Conservation (phyloP, 176 grass and related monocot species). For the Saccharum officinarum region DNA sequence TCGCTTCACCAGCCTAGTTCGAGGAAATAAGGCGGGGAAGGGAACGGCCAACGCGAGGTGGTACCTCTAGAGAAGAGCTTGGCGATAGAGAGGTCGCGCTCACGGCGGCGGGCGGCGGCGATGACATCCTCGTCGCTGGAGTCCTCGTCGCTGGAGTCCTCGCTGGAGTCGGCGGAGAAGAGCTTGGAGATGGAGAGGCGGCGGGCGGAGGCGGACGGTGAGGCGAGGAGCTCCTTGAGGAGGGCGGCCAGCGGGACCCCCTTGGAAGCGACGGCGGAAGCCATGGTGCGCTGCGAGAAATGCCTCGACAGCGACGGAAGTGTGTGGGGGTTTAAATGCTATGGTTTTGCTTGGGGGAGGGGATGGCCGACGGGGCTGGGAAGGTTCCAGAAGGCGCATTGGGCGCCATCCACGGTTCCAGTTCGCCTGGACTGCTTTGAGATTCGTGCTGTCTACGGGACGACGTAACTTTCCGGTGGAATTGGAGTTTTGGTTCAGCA, state of each 20-base stretch:
- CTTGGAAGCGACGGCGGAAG: slow-evolving; percentile 25
- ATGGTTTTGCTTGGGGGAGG: not conserved
- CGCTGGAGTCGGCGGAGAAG: no score
- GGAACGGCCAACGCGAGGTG: not conserved
- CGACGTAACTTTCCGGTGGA: no score
- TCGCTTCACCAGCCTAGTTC: no score
- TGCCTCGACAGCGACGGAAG: no score
- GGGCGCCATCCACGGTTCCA: no score
- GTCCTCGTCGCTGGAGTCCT: no score
- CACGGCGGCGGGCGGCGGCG: no score
- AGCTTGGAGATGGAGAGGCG: slow-evolving; percentile 8
- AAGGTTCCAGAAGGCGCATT: not conserved
- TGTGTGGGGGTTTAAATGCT: not conserved
- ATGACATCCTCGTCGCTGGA: no score
- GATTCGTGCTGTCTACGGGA: no score
- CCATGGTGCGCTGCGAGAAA: not conserved
- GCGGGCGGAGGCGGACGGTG: not conserved
- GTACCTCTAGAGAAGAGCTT: slow-evolving; percentile 29
- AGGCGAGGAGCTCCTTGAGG: not conserved
- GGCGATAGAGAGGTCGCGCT: not conserved
- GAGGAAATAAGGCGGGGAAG: not conserved
- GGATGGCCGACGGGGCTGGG: not conserved
- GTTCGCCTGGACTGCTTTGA: no score
- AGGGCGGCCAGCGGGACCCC: not conserved
- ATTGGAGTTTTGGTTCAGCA: no score